Evolutionary conservation across 306 rosid genomes (phyloP).

Genomic region (Inga oerstediana): DNA sequence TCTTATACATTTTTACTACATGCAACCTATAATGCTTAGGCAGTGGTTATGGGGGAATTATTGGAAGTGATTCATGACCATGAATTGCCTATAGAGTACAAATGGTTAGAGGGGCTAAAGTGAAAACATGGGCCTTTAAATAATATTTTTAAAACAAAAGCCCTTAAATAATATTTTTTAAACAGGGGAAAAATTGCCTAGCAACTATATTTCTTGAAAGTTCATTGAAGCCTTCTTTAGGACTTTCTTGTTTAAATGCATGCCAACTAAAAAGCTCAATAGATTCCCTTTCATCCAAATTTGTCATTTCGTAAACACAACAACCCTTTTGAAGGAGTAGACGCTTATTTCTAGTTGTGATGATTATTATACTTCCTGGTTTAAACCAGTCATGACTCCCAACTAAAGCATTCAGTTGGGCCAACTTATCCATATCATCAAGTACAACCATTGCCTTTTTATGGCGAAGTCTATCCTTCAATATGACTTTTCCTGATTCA

Average conservation of each 20-base stretch:
- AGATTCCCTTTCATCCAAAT: neutral
- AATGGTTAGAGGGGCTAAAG: too few relatives aligned
- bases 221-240: neutral
- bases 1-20: too few relatives aligned
- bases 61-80: too few relatives aligned
- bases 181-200: too few relatives aligned
- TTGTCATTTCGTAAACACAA: neutral
- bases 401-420: neutral
- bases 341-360: neutral
- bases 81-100: too few relatives aligned
- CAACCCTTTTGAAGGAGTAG: neutral
- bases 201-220: neutral
- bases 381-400: neutral
- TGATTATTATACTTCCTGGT: neutral
- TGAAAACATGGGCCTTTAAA: too few relatives aligned
- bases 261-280: neutral
- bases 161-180: too few relatives aligned
- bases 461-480: neutral
- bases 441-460: neutral
- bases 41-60: too few relatives aligned
- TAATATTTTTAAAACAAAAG: too few relatives aligned
- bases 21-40: too few relatives aligned
- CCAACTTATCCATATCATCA: neutral
- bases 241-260: neutral
- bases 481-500: neutral